Base-by-base conservation (phyloP, 345 rosid species). In the Angophora floribunda region DNA sequence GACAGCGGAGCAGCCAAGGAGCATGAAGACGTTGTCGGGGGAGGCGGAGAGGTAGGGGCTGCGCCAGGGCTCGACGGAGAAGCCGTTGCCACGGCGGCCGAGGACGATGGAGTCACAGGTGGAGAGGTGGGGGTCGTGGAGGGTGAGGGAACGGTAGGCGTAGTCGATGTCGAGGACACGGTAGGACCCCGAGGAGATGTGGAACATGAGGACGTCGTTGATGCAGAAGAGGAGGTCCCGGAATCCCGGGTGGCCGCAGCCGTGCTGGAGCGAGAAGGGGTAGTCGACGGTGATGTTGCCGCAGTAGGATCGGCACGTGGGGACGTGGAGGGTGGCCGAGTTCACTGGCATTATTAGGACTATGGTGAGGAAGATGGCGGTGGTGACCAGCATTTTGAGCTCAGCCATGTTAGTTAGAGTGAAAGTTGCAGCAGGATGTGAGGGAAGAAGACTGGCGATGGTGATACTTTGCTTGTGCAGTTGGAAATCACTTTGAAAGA, bases 211-310 rank as follows among this genome's bases (percentile, higher is more conserved):
- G 24, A 96, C 94, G 88, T 96, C 96, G 52, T 96, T 96, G 87
- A 97, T 93, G 93, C 98, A 98, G 85, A 96, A 97, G 55, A 97
- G 89, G 51, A 97, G 95, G 91, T 97, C 98, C 70, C 95, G 90
- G 88, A 93, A 97, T 7, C 97, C 98, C 14, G 98, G 98, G 89
- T 98, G 98, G 57, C 99, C 99, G 88, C 99, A 97, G 52, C 99
- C 99, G 28, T 89, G 87, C 59, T 89, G 93, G 78, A 97, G 90
- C 0, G 97, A 91, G 87, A 97, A 97, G 12, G 99, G 98, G 89
- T 96, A 96, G 86, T 96, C 96, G 7, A 96, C 57, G 32, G 99
- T 96, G 67, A 97, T 91, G 88, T 96, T 97, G 82, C 99, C 99
- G 36, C 99, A 96, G 78, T 92, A 95, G 24, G 99, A 96, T 90